These are phyloP conservation scores for Penicillium goetzii DNA, from an alignment of 495 filamentous ascomycete species.

Conservation along the genomic window DNA sequence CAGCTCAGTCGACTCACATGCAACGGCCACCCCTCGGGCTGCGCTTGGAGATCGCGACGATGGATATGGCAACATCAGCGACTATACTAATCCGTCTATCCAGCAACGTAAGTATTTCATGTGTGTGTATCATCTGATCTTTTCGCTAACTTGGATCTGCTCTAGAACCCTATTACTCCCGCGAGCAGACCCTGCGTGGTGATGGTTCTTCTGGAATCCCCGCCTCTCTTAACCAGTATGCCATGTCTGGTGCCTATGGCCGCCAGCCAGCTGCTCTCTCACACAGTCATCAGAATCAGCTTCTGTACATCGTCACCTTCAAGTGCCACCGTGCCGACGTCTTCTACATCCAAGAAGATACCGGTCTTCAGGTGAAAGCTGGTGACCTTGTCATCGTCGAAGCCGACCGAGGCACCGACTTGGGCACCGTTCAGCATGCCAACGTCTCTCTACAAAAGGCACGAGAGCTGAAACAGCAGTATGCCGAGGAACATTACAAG, in stretches of 20 bases:
- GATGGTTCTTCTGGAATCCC: constrained; percentile 46
- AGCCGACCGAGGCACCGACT: constrained; percentile 92
- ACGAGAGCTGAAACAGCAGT: constrained; percentile 84
- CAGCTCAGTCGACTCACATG: constrained; percentile 61
- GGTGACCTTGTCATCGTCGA: constrained; percentile 97
- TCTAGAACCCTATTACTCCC: constrained; percentile 53
- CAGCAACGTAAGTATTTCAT: constrained; percentile 22
- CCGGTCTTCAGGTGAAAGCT: constrained; percentile 82
- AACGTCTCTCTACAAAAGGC: constrained; percentile 83
- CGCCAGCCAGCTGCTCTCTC: constrained; percentile 63
- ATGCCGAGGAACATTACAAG: constrained; percentile 89
- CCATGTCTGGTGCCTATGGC: constrained; percentile 50
- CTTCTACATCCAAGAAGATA: constrained; percentile 95
- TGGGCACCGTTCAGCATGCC: constrained; percentile 87
- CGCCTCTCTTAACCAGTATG: constrained; percentile 58
- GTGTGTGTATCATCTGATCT: constrained; percentile 13
- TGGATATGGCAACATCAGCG: constrained; percentile 40
- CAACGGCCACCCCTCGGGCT: constrained; percentile 32
- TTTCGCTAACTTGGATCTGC: constrained; percentile 20
- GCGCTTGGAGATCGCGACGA: constrained; percentile 45
- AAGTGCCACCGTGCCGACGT: constrained; percentile 93
- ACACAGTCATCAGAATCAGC: constrained; percentile 77
- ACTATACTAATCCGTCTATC: constrained; percentile 26
- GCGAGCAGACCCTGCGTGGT: constrained; percentile 47
- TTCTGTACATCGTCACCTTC: constrained; percentile 92